A percentile compares a stretch with the other conserved stretches of the same genome.
Evolutionary conservation across 495 filamentous ascomycete genomes (phyloP).

Genomic region (Beverwykella pulmonaria): DNA sequence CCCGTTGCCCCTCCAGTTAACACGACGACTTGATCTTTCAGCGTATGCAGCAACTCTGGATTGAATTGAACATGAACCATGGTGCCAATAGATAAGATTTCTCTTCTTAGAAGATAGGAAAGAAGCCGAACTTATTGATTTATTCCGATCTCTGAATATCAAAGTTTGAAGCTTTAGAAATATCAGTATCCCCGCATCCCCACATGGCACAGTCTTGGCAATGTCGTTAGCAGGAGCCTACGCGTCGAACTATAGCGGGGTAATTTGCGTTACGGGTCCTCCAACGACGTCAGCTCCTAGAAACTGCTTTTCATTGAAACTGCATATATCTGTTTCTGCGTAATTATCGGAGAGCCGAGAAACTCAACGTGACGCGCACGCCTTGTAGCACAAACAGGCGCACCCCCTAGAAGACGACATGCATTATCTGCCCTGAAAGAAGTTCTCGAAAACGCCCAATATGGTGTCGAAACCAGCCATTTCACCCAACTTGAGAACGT

Average conservation of each 20-base stretch:
- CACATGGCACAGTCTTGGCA: conserved; percentile 21
- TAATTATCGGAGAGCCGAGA: conserved; percentile 4
- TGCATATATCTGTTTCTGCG: conserved; percentile 6
- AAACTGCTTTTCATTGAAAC: not conserved
- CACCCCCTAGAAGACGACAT: not conserved
- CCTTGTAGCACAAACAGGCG: conserved; percentile 11
- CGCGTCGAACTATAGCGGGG: conserved; percentile 23
- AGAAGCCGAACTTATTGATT: not conserved
- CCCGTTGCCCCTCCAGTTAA: conserved; percentile 49
- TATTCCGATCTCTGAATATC: not conserved
- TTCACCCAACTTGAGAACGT: conserved; percentile 31
- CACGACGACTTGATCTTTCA: conserved; percentile 46
- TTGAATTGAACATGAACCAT: conserved; percentile 33
- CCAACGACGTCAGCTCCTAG: not conserved
- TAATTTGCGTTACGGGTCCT: not conserved
- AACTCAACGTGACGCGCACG: conserved; percentile 6
- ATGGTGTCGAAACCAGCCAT: conserved; percentile 28
- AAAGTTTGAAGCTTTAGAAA: not conserved
- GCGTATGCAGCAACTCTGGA: conserved; percentile 15
- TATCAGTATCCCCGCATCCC: conserved; percentile 14
- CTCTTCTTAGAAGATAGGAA: not conserved
- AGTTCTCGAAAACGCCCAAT: conserved; percentile 29
- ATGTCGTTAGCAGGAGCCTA: conserved; percentile 5
- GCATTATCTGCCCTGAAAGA: conserved; percentile 25
- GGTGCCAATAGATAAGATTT: conserved; percentile 1